Conservation (phyloP, 139 green algal genomes). For the Tetraselmis striata region DNA sequence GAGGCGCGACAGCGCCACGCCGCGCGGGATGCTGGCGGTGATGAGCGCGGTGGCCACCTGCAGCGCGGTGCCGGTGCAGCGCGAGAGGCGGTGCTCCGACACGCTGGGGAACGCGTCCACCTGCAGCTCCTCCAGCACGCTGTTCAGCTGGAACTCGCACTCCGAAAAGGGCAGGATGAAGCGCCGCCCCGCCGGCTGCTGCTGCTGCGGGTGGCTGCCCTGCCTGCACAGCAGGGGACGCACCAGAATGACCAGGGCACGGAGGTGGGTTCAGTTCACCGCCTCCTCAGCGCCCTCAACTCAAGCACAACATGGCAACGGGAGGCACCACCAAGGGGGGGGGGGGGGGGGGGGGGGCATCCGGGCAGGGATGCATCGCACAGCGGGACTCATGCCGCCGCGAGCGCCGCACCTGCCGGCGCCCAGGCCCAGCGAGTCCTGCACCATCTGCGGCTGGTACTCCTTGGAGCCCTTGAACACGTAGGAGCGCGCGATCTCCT, state of each 20-base stretch:
- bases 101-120: slow-evolving; percentile 74
- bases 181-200: slow-evolving; percentile 6
- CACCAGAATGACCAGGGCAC: slow-evolving; percentile 1
- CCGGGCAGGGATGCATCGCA: too few species aligned
- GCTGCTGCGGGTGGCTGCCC: neutral
- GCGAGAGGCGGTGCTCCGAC: slow-evolving; percentile 57
- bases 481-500: slow-evolving; percentile 81
- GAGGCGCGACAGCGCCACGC: slow-evolving; percentile 65
- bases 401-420: too few species aligned
- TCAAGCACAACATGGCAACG: too few species aligned
- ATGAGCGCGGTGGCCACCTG: slow-evolving; percentile 78
- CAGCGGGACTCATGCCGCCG: too few species aligned
- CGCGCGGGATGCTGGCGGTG: slow-evolving; percentile 62
- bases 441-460: slow-evolving; percentile 48
- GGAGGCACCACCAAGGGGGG: too few species aligned
- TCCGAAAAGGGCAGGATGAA: slow-evolving; percentile 82
- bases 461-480: slow-evolving; percentile 92
- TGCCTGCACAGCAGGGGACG: too few species aligned
- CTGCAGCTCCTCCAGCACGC: slow-evolving; percentile 85
- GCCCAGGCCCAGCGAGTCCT: slow-evolving; percentile 72
- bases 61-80: slow-evolving; percentile 89
- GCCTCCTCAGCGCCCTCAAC: too few species aligned
- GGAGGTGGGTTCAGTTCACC: neutral
- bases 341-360: too few species aligned
- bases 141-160: slow-evolving; percentile 86